phyloP scores from a whole-genome alignment of 192 early-diverging fungal genomes.

The Coemansia sp. region DNA sequence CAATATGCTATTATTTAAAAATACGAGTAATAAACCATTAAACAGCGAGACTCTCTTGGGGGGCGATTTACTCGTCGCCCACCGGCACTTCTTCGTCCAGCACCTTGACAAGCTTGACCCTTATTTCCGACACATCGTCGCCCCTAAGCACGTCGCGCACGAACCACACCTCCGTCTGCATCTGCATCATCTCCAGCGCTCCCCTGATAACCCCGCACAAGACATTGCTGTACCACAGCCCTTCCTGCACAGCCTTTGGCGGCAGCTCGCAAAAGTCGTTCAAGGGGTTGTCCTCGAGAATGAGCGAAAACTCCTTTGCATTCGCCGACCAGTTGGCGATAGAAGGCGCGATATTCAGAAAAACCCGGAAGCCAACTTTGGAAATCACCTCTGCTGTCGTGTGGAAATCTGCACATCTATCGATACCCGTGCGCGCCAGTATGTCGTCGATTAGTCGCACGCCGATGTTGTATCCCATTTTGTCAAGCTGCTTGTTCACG shows the following conservation, averaged over 20 bases:
- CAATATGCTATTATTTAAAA: too few relatives aligned
- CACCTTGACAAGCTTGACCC: slow-evolving; percentile 82
- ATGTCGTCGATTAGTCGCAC: slow-evolving; percentile 94
- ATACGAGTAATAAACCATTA: background rate
- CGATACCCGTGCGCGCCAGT: slow-evolving; percentile 68
- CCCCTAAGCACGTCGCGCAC: slow-evolving; percentile 78
- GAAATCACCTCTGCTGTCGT: slow-evolving; percentile 94
- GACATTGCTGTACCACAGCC: slow-evolving; percentile 96
- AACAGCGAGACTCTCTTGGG: too few relatives aligned
- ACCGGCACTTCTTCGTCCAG: slow-evolving; percentile 96
- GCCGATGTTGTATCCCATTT: slow-evolving; percentile 99
- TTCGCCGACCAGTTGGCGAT: slow-evolving; percentile 81
- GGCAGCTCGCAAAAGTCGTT: slow-evolving; percentile 98
- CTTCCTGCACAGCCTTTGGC: slow-evolving; percentile 65
- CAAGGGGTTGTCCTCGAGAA: slow-evolving; percentile 94
- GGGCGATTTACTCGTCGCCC: slow-evolving; percentile 80
- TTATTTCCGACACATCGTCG: slow-evolving; percentile 87
- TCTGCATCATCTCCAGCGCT: slow-evolving; percentile 94
- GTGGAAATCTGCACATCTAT: slow-evolving; percentile 74
- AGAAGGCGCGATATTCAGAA: slow-evolving; percentile 84
- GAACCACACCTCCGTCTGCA: slow-evolving; percentile 87
- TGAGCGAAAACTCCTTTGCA: slow-evolving; percentile 85
- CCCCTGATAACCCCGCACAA: slow-evolving; percentile 92
- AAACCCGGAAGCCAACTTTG: slow-evolving; percentile 97
- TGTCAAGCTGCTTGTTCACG: slow-evolving; percentile 96